phyloP scores from a whole-genome alignment of 176 grass and related monocot genomes.

The Saccharum officinarum region DNA sequence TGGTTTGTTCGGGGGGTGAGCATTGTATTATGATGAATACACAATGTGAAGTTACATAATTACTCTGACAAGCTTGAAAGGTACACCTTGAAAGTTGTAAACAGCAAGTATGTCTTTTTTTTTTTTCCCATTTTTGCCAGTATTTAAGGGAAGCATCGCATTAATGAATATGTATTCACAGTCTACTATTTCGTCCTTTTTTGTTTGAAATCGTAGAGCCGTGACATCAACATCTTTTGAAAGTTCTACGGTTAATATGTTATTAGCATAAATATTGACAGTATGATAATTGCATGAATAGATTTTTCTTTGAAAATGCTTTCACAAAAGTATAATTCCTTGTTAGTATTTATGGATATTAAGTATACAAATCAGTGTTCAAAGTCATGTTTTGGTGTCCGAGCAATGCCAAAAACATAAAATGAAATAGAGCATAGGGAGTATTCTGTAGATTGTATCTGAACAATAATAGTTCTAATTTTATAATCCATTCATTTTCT shows the following conservation, averaged over 20 bases:
- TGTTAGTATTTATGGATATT: background rate
- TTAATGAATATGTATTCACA: background rate
- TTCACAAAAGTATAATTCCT: background rate
- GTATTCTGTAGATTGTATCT: conserved; percentile 17
- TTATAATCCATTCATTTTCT: background rate
- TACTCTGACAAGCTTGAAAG: background rate
- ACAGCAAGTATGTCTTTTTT: background rate
- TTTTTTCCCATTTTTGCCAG: background rate
- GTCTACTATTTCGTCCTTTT: background rate
- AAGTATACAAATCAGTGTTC: background rate
- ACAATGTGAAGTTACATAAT: background rate
- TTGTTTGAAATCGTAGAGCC: background rate
- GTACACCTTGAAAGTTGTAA: background rate
- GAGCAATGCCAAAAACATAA: background rate
- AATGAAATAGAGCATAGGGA: background rate
- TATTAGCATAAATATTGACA: background rate
- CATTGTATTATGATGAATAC: background rate
- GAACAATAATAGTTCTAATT: background rate
- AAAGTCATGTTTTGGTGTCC: background rate
- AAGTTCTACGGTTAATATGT: background rate
- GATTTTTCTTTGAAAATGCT: background rate
- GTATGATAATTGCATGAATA: background rate
- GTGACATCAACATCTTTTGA: background rate
- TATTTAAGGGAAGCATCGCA: background rate
- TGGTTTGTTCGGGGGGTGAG: background rate